Base-by-base conservation (phyloP, 768 basidiomycete species). In the Phaffia australis region DNA sequence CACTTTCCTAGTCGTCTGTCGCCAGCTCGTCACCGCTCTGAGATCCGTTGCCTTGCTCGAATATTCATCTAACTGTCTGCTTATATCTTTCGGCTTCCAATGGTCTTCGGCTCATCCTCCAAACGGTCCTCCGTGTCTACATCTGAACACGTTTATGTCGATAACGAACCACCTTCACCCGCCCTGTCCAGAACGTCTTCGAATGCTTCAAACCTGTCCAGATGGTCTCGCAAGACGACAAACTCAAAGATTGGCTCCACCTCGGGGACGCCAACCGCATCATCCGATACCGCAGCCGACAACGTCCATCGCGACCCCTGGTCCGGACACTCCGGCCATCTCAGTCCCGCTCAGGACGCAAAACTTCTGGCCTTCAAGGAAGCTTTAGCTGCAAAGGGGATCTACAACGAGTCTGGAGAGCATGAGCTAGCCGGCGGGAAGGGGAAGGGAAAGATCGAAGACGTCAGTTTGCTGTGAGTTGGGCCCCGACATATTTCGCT, bases 391-490 rank as follows among this genome's bases (percentile, higher is more conserved):
- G 29, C 42, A 18, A 29, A 19, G 16, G 30, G 54, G 8, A 60
- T 46, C 18, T 67, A 57, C 47, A 56, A 42, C 35, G 60, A 56
- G 46, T 52, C 5, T 21, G 66, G 66, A 0, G 0, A n/a, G 5
- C n/a, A 52, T 21, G 66, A 60, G 42, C 48, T 62, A 15, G 66
- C 55, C 29, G 66, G 60, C 2, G 60, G 66, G 9, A 60, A 67
- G 18, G 66, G 66, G 8, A 56, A 56, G 30, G 66, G 66, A 7
- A 7, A 23, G 9, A 54, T 67, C 23, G 59, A 60, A n/a, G 66
- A 67, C 6, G 51, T n/a, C 15, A 67, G 60, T 18, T 61, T 67
- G 15, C 60, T 67, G 66, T 67, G 14, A 16, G 66, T 67, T 21
- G 11, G 35, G 6, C 35, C 35, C 35, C 6, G 11, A 8, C 8